Evolutionary conservation across 805 yeast genomes (phyloP).

Genomic region (Wickerhamiella sergipiensis): DNA sequence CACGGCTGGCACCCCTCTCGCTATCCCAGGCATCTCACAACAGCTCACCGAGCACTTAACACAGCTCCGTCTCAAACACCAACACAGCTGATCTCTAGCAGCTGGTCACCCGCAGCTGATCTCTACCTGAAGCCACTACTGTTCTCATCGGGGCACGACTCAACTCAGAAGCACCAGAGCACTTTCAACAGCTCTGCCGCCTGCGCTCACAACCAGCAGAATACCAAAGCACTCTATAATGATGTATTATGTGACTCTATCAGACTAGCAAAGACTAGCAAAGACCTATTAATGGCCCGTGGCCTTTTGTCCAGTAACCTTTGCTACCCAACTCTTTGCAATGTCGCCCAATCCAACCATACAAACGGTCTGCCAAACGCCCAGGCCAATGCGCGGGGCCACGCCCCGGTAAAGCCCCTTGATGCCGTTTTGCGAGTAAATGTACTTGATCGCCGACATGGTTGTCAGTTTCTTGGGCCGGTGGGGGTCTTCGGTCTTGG

Average conservation of each 20-base stretch:
- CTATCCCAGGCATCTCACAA: too few relatives aligned
- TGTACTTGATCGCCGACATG: constrained; percentile 61
- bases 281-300: constrained; percentile 18
- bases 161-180: too few relatives aligned
- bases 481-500: constrained; percentile 84
- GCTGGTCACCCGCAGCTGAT: too few relatives aligned
- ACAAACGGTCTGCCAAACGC: constrained; percentile 96
- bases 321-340: constrained; percentile 58
- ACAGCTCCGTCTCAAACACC: too few relatives aligned
- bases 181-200: too few relatives aligned
- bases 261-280: too few relatives aligned
- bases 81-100: too few relatives aligned
- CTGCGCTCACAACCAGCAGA: background rate
- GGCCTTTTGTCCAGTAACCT: constrained; percentile 46
- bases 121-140: too few relatives aligned
- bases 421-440: constrained; percentile 68
- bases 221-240: background rate
- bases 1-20: too few relatives aligned
- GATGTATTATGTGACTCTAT: background rate
- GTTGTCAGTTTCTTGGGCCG: constrained; percentile 88
- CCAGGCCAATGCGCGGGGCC: constrained; percentile 90
- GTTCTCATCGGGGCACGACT: too few relatives aligned
- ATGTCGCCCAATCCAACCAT: constrained; percentile 98
- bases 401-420: constrained; percentile 93
- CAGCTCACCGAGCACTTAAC: too few relatives aligned